phyloP scores from a whole-genome alignment of 1,284 basidiomycete species.

The Phaffia rhodozyma region DNA sequence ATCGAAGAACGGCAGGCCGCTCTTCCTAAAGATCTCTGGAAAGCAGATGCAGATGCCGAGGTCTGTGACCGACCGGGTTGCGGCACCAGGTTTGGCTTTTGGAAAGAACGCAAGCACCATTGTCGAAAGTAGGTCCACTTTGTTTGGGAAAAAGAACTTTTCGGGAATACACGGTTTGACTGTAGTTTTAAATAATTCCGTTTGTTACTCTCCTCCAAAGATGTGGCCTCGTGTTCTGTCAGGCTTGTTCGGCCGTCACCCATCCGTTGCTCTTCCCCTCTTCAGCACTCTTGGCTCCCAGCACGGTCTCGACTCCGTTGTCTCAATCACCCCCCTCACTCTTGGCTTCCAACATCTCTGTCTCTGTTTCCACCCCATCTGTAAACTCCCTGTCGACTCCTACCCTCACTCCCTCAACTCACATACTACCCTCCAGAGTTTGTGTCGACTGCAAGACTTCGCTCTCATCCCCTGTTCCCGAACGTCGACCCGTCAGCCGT shows the following conservation, averaged over 20 bases:
- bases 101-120: slow-evolving; percentile 11
- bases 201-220: background rate
- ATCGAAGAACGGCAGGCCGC: slow-evolving; percentile 15
- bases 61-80: slow-evolving; percentile 15
- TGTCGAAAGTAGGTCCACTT: slow-evolving; percentile 15
- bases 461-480: background rate
- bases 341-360: background rate
- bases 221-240: slow-evolving; percentile 16
- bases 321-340: slow-evolving; percentile 2
- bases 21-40: slow-evolving; percentile 16
- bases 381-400: background rate
- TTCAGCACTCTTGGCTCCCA: slow-evolving; percentile 1
- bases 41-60: slow-evolving; percentile 15
- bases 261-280: slow-evolving; percentile 14
- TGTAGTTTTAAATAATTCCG: no score
- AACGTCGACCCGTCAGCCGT: background rate
- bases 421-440: no score
- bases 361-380: background rate
- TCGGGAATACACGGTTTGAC: no score
- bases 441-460: no score
- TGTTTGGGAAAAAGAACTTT: background rate
- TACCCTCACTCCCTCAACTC: background rate
- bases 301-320: background rate
- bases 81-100: slow-evolving; percentile 10
- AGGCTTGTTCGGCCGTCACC: slow-evolving; percentile 8